Evolutionary conservation across 2,329 filamentous ascomycete species (phyloP).

Genomic region (Epichloe glyceriae): DNA sequence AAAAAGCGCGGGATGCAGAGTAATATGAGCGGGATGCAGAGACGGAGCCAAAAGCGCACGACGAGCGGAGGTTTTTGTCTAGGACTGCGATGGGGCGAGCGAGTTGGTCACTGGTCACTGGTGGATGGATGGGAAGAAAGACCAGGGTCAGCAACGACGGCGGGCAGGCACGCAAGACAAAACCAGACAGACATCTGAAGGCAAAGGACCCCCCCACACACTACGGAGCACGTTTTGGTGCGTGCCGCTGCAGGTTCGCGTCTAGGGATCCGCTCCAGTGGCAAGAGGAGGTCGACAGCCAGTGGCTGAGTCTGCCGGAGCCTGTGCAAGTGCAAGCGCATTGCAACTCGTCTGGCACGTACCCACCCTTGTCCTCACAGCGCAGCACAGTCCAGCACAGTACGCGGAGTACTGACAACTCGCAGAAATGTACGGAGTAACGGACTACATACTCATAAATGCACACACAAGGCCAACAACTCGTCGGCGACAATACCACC

Average conservation of each 20-base stretch:
- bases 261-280: not conserved
- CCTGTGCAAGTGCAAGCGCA: not conserved
- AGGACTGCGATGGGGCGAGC: conserved; percentile 1
- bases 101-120: not conserved
- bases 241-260: not conserved
- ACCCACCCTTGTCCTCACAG: not conserved
- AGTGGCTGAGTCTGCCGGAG: not conserved
- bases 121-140: not conserved
- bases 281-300: not conserved
- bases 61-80: conserved; percentile 1
- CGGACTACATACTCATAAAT: no score
- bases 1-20: not conserved
- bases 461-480: not conserved
- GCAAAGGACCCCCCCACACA: no score
- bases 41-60: not conserved
- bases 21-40: not conserved
- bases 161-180: not conserved
- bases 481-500: no score
- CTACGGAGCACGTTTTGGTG: no score
- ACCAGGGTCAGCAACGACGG: not conserved
- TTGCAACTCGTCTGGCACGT: not conserved
- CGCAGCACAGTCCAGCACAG: not conserved
- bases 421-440: no score
- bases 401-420: no score
- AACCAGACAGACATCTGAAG: no score